phyloP scores from a whole-genome alignment of 768 basidiomycete species.

The Leucosporidium scottii region DNA sequence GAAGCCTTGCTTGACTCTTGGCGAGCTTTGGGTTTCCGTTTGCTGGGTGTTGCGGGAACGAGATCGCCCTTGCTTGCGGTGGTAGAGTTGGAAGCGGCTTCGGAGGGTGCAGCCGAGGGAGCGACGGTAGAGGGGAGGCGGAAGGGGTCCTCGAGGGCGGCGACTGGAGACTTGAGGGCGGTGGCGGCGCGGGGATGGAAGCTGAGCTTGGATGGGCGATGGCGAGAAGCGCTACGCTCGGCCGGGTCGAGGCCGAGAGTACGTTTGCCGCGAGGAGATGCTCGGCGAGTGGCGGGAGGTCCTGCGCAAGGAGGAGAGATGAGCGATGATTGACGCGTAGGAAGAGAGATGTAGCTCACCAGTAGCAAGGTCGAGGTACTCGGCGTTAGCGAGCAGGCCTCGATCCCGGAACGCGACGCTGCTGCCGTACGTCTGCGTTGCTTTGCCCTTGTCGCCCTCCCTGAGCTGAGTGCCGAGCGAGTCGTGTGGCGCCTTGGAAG shows the following conservation, averaged over 20 bases:
- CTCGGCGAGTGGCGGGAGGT: slow-evolving; percentile 36
- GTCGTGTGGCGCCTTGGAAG: slow-evolving; percentile 28
- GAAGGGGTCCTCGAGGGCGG: too few relatives aligned
- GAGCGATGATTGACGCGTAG: background rate
- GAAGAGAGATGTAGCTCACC: slow-evolving; percentile 31
- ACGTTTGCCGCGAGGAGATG: slow-evolving; percentile 36
- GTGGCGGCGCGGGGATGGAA: background rate
- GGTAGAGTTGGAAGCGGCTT: too few relatives aligned
- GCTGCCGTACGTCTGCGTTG: slow-evolving; percentile 39
- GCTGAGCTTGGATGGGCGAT: background rate
- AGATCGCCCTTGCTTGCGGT: too few relatives aligned
- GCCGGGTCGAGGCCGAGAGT: slow-evolving; percentile 36
- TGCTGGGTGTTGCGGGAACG: too few relatives aligned
- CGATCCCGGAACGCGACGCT: slow-evolving; percentile 41
- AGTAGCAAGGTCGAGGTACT: slow-evolving; percentile 41
- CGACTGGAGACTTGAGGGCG: too few relatives aligned
- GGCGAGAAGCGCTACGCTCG: slow-evolving; percentile 23
- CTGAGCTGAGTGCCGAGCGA: slow-evolving; percentile 37
- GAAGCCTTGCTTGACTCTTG: too few relatives aligned
- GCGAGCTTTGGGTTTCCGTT: too few relatives aligned
- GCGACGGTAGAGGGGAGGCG: too few relatives aligned
- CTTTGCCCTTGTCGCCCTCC: slow-evolving; percentile 38
- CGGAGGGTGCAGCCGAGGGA: too few relatives aligned
- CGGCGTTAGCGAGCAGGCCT: slow-evolving; percentile 36
- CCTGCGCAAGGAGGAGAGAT: background rate